Evolutionary conservation across 768 basidiomycete genomes (phyloP).

Genomic region (Pholiota molesta): DNA sequence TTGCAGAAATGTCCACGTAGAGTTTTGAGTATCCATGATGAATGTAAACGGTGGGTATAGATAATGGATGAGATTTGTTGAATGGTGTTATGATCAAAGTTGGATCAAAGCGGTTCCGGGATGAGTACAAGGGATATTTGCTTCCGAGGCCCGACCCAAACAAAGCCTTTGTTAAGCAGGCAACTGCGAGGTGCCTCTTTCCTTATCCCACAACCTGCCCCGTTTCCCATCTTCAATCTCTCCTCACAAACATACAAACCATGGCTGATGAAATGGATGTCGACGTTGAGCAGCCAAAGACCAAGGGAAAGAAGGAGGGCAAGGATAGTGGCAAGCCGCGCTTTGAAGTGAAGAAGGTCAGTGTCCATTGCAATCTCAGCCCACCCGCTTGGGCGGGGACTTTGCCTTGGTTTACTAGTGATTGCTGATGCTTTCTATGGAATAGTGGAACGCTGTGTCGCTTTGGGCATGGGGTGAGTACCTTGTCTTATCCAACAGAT

Average conservation of each 20-base stretch:
- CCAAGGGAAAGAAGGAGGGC: slow-evolving; percentile 53
- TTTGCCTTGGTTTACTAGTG: not conserved
- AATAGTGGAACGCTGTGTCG: slow-evolving; percentile 97
- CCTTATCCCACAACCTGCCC: not conserved
- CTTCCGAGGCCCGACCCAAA: not conserved
- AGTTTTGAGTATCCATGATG: slow-evolving; percentile 5
- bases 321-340: slow-evolving; percentile 73
- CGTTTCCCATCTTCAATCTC: not conserved
- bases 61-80: no score
- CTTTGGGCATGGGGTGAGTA: slow-evolving; percentile 95
- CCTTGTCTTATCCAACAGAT: not conserved
- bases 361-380: not conserved
- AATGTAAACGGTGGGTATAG: not conserved
- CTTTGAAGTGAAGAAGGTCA: slow-evolving; percentile 97
- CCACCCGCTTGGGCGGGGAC: not conserved
- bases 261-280: slow-evolving; percentile 57
- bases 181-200: not conserved
- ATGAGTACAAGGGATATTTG: not conserved
- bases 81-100: no score
- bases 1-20: slow-evolving; percentile 51
- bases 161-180: not conserved
- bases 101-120: not conserved
- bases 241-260: not conserved
- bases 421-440: not conserved
- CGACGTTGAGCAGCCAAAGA: slow-evolving; percentile 41